These are phyloP conservation scores for Ceratocystis ficicola DNA, from an alignment of 2,329 filamentous ascomycete species.

Conservation along the genomic window DNA sequence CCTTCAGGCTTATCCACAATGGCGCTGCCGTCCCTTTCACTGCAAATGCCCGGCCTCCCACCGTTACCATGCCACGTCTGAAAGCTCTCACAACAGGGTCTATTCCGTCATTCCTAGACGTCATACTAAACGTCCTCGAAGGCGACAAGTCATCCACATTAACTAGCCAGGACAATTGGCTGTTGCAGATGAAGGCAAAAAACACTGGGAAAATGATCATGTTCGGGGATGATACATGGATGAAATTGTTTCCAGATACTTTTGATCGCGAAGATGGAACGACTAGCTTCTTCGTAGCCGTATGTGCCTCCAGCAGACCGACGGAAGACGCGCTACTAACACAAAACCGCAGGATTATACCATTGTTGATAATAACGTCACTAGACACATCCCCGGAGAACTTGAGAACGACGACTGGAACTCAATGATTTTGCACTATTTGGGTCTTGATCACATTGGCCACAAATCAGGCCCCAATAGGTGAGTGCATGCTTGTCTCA, in stretches of 20 bases:
- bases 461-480: constrained; percentile 86
- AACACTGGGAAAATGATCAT: constrained; percentile 66
- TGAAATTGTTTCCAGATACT: constrained; percentile 84
- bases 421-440: constrained; percentile 85
- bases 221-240: constrained; percentile 97
- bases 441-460: constrained; percentile 92
- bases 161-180: constrained; percentile 84
- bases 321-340: neutral
- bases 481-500: constrained; percentile 32
- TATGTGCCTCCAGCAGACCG: constrained; percentile 35
- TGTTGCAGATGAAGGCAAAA: constrained; percentile 76
- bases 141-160: constrained; percentile 83
- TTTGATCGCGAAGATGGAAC: constrained; percentile 86
- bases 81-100: constrained; percentile 97
- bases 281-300: constrained; percentile 94
- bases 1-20: constrained; percentile 60
- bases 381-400: constrained; percentile 70
- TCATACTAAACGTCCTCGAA: constrained; percentile 93
- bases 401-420: constrained; percentile 73
- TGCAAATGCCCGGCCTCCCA: constrained; percentile 88
- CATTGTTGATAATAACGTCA: constrained; percentile 96
- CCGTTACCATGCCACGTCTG: constrained; percentile 94
- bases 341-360: constrained; percentile 68
- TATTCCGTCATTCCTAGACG: constrained; percentile 93
- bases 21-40: constrained; percentile 86